phyloP scores from a whole-genome alignment of 1,284 basidiomycete genomes.

The Chondrostereum purpureum region DNA sequence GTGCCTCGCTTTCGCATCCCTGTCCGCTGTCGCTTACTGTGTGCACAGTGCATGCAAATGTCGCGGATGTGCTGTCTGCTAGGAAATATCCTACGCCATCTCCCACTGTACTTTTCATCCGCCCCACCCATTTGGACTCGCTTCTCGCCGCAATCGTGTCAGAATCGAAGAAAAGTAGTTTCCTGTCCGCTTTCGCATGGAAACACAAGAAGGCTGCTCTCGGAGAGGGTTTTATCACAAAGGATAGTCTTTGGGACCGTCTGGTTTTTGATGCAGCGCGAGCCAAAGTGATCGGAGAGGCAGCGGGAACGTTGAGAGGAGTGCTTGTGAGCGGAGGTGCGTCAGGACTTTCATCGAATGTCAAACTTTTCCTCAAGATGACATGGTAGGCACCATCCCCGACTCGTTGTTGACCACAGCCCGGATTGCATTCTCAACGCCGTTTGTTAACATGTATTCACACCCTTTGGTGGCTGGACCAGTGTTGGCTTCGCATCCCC shows the following conservation, averaged over 20 bases:
- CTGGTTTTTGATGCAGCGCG: slow-evolving; percentile 65
- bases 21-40: too few relatives aligned
- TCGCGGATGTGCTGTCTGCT: slow-evolving; percentile 42
- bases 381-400: slow-evolving; percentile 26
- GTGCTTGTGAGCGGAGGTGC: slow-evolving; percentile 62
- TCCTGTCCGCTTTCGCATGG: slow-evolving; percentile 56
- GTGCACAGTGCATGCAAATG: too few relatives aligned
- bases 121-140: slow-evolving; percentile 49
- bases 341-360: slow-evolving; percentile 14
- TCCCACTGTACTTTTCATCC: slow-evolving; percentile 61
- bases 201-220: slow-evolving; percentile 66
- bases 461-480: slow-evolving; percentile 63
- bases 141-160: slow-evolving; percentile 44
- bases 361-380: slow-evolving; percentile 6
- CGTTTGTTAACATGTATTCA: slow-evolving; percentile 54
- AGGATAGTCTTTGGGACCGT: slow-evolving; percentile 74
- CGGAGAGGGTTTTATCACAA: slow-evolving; percentile 62
- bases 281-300: slow-evolving; percentile 48
- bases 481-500: slow-evolving; percentile 64
- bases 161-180: slow-evolving; percentile 43
- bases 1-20: too few relatives aligned
- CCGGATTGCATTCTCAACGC: slow-evolving; percentile 65
- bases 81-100: slow-evolving; percentile 51
- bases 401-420: slow-evolving; percentile 43
- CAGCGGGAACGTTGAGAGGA: slow-evolving; percentile 50